Evolutionary conservation across 495 filamentous ascomycete species (phyloP).

Genomic region (Aspergillus baeticus): DNA sequence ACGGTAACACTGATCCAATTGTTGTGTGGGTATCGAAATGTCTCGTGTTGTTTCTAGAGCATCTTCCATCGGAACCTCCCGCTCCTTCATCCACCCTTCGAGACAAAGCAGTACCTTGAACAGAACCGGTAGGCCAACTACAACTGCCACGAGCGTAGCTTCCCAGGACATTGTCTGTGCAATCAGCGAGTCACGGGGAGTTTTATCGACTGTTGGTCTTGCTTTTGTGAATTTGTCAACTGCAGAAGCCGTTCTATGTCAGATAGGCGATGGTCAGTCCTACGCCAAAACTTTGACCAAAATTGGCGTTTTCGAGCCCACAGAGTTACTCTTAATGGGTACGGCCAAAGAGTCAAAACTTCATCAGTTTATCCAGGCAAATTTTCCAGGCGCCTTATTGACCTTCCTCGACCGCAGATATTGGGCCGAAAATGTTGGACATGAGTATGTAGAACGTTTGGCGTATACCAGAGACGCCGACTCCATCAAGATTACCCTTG

Average conservation of each 20-base stretch:
- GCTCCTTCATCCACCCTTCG: slow-evolving; percentile 28
- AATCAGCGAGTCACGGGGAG: slow-evolving; percentile 82
- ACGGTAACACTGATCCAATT: not conserved
- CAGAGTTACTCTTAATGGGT: slow-evolving; percentile 68
- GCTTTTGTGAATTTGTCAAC: slow-evolving; percentile 86
- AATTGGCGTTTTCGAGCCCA: slow-evolving; percentile 73
- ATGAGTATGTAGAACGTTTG: slow-evolving; percentile 76
- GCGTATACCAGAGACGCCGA: slow-evolving; percentile 76
- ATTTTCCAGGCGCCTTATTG: slow-evolving; percentile 53
- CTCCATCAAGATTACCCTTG: slow-evolving; percentile 72
- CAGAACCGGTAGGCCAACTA: slow-evolving; percentile 50
- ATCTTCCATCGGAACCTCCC: slow-evolving; percentile 15
- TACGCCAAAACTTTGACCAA: slow-evolving; percentile 84
- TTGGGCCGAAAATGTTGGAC: slow-evolving; percentile 81
- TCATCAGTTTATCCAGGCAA: slow-evolving; percentile 69
- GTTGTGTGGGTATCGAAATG: not conserved
- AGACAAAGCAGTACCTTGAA: slow-evolving; percentile 40
- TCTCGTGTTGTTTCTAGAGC: slow-evolving; percentile 11
- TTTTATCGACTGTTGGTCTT: slow-evolving; percentile 84
- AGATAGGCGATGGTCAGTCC: slow-evolving; percentile 87
- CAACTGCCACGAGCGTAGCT: slow-evolving; percentile 65
- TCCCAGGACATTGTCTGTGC: slow-evolving; percentile 85
- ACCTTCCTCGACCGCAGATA: slow-evolving; percentile 74
- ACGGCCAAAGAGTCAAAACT: slow-evolving; percentile 76
- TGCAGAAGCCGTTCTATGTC: slow-evolving; percentile 78